A percentile compares a stretch with the other conserved stretches of the same genome.
These are phyloP conservation scores for Hymenoscyphus albidus DNA, from an alignment of 2,329 filamentous ascomycete species.

Conservation along the genomic window DNA sequence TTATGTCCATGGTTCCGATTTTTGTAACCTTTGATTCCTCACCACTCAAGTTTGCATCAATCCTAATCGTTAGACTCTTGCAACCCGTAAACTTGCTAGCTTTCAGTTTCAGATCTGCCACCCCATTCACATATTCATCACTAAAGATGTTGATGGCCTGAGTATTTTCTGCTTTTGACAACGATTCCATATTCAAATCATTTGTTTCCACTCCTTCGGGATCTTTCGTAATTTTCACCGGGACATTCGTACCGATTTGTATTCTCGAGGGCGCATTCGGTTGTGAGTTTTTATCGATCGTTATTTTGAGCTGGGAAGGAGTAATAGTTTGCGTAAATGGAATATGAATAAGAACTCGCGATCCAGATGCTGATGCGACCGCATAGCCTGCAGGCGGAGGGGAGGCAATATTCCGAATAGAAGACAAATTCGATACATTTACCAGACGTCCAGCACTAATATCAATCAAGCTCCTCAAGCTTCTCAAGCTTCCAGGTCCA, in stretches of 20 bases:
- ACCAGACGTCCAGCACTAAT: slow-evolving; percentile 20
- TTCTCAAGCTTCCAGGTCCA: slow-evolving; percentile 24
- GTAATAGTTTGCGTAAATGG: slow-evolving; percentile 26
- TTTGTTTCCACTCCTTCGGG: slow-evolving; percentile 25
- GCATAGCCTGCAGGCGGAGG: slow-evolving; percentile 32
- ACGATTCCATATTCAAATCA: slow-evolving; percentile 27
- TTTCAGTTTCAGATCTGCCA: slow-evolving; percentile 30
- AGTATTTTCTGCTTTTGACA: slow-evolving; percentile 29
- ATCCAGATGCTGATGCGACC: slow-evolving; percentile 22
- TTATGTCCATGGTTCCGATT: slow-evolving; percentile 28
- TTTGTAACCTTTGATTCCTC: slow-evolving; percentile 26
- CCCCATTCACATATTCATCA: slow-evolving; percentile 31
- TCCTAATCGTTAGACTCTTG: slow-evolving; percentile 29
- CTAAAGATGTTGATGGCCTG: slow-evolving; percentile 31
- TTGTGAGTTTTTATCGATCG: slow-evolving; percentile 22
- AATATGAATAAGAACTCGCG: slow-evolving; percentile 27
- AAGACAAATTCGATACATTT: slow-evolving; percentile 27
- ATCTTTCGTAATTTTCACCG: slow-evolving; percentile 20
- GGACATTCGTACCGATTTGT: slow-evolving; percentile 29
- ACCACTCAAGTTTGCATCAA: slow-evolving; percentile 33
- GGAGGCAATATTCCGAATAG: slow-evolving; percentile 26
- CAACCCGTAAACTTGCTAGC: slow-evolving; percentile 30
- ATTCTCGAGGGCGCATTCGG: slow-evolving; percentile 27
- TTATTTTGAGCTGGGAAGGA: slow-evolving; percentile 25
- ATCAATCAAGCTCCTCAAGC: slow-evolving; percentile 30